These are phyloP conservation scores for Echria macrotheca DNA, from an alignment of 495 filamentous ascomycete species.

Conservation along the genomic window DNA sequence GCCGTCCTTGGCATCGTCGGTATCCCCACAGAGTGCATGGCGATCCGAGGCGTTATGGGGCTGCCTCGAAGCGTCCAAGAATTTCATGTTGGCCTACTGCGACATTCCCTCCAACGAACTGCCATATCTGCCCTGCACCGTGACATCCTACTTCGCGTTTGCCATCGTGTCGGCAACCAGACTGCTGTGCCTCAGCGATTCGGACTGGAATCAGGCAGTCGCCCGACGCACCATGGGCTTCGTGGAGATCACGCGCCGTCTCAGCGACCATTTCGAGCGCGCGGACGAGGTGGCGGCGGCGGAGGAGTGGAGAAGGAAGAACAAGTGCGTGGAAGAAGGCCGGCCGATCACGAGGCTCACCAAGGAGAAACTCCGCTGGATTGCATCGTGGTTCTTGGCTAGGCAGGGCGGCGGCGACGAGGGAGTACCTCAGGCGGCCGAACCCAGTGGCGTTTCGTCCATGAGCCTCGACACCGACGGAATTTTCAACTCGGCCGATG, in stretches of 20 bases:
- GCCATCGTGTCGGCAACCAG: slow-evolving; percentile 16
- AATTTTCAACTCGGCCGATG: neutral
- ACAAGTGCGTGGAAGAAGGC: slow-evolving; percentile 11
- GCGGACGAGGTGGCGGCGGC: slow-evolving; percentile 13
- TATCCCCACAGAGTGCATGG: neutral
- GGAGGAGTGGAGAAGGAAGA: slow-evolving; percentile 12
- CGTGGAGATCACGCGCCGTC: neutral
- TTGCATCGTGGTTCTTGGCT: slow-evolving; percentile 20
- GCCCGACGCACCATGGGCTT: slow-evolving; percentile 16
- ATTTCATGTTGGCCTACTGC: slow-evolving; percentile 13
- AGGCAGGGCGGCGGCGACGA: slow-evolving; percentile 10
- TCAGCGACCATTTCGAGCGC: slow-evolving; percentile 12
- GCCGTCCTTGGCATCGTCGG: neutral
- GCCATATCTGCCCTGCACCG: slow-evolving; percentile 11
- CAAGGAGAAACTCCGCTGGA: slow-evolving; percentile 21
- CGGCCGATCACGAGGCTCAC: slow-evolving; percentile 7
- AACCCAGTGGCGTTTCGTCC: neutral
- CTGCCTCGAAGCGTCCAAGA: slow-evolving; percentile 14
- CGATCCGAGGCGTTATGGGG: slow-evolving; percentile 19
- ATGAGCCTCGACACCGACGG: neutral
- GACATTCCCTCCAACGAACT: slow-evolving; percentile 11
- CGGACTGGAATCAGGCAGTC: slow-evolving; percentile 20
- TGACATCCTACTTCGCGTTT: slow-evolving; percentile 14
- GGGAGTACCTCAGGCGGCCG: neutral
- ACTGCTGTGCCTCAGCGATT: slow-evolving; percentile 15